Evolutionary conservation across 805 yeast species (phyloP).

Genomic region (Wickerhamiella vanderwaltii): DNA sequence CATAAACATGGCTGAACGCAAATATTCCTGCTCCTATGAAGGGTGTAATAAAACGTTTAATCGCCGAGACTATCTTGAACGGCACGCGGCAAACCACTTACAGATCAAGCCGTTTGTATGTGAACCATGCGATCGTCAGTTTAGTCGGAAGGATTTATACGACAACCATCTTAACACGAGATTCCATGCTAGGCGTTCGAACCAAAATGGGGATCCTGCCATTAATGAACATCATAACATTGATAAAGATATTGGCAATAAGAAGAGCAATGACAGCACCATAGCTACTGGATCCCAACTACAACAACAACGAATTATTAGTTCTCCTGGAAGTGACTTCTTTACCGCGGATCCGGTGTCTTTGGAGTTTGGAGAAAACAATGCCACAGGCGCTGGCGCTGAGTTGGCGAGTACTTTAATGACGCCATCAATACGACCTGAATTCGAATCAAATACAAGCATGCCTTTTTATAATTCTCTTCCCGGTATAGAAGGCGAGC

Average conservation of each 20-base stretch:
- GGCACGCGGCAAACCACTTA: constrained; percentile 30
- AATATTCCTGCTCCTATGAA: constrained; percentile 27
- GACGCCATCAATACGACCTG: background rate
- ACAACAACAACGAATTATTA: no score
- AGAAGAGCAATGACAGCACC: no score
- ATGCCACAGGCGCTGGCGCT: background rate
- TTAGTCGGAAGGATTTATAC: constrained; percentile 27
- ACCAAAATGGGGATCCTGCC: constrained; percentile 10
- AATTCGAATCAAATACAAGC: background rate
- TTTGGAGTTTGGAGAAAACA: background rate
- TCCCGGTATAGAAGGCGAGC: constrained; percentile 3
- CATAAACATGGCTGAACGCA: constrained; percentile 13
- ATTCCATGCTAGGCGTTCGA: constrained; percentile 25
- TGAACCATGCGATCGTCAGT: constrained; percentile 27
- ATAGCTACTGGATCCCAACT: no score
- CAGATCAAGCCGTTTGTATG: constrained; percentile 28
- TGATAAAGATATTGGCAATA: no score
- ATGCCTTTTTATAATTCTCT: background rate
- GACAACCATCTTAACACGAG: constrained; percentile 28
- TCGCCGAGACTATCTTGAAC: constrained; percentile 28
- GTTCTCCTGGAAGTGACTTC: no score
- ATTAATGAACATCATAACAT: no score
- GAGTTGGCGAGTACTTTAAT: background rate
- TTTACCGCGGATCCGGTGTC: background rate
- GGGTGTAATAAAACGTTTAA: constrained; percentile 28